These are phyloP conservation scores for Seiridium cupressi DNA, from an alignment of 2,329 filamentous ascomycete species.

Conservation along the genomic window DNA sequence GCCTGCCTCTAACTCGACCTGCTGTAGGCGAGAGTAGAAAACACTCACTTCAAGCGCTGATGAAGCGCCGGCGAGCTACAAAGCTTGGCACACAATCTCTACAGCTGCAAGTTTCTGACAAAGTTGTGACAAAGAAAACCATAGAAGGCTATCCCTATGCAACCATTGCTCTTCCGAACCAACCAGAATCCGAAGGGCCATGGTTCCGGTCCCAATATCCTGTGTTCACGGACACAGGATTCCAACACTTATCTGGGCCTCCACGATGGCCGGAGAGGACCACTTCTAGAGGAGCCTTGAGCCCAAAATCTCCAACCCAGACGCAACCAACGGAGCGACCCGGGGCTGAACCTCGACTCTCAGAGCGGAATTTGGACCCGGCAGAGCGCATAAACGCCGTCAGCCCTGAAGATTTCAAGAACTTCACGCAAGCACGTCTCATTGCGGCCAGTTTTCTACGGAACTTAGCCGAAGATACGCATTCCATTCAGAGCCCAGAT, in stretches of 20 bases:
- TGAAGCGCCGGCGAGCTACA: not conserved
- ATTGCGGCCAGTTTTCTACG: not conserved
- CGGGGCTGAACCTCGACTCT: not conserved
- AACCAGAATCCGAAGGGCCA: conserved; percentile 8
- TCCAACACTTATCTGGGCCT: not conserved
- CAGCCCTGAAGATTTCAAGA: not conserved
- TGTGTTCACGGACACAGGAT: conserved; percentile 10
- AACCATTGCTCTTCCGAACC: conserved; percentile 14
- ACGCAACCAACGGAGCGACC: not conserved
- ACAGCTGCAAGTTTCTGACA: conserved; percentile 14
- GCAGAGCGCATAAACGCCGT: not conserved
- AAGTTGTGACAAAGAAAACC: conserved; percentile 14
- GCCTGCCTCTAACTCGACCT: conserved; percentile 3
- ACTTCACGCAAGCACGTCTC: not conserved
- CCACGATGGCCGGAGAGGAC: conserved; percentile 17
- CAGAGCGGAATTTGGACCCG: not conserved
- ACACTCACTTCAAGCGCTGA: conserved; percentile 19
- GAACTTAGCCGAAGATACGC: not conserved
- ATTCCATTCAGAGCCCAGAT: not conserved
- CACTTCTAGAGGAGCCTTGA: conserved; percentile 14
- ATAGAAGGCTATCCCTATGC: conserved; percentile 14
- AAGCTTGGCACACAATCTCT: not conserved
- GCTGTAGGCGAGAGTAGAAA: conserved; percentile 2
- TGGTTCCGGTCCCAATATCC: conserved; percentile 20
- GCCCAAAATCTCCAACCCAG: not conserved